Conservation (phyloP, 1,284 basidiomycete genomes). For the Apiotrichum porosum region DNA sequence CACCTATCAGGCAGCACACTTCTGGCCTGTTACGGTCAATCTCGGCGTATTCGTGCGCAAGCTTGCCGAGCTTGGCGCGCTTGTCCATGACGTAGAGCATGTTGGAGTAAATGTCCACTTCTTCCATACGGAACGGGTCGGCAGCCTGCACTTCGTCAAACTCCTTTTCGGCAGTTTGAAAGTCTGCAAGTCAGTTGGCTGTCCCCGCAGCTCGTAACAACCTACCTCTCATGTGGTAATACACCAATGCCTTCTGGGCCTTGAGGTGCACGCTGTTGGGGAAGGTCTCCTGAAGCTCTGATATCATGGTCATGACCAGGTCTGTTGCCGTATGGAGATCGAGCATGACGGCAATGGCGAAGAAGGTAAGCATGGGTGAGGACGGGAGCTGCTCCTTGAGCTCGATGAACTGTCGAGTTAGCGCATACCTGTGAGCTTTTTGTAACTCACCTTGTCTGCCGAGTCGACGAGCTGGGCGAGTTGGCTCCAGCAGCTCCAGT, state of each 20-base stretch:
- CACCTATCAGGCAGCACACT: slow-evolving; percentile 89
- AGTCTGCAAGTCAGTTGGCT: slow-evolving; percentile 58
- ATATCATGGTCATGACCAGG: slow-evolving; percentile 66
- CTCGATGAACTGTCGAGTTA: slow-evolving; percentile 37
- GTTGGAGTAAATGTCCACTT: slow-evolving; percentile 94
- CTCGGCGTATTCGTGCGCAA: slow-evolving; percentile 85
- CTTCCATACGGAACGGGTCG: slow-evolving; percentile 88
- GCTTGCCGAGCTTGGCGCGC: slow-evolving; percentile 75
- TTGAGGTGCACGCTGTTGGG: slow-evolving; percentile 80
- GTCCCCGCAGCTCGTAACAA: slow-evolving; percentile 1
- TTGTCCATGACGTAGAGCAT: slow-evolving; percentile 94
- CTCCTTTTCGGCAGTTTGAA: slow-evolving; percentile 71
- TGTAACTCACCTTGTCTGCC: slow-evolving; percentile 69
- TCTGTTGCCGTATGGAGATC: slow-evolving; percentile 85
- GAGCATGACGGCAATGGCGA: slow-evolving; percentile 82
- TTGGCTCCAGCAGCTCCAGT: slow-evolving; percentile 90
- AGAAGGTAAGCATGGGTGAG: slow-evolving; percentile 56
- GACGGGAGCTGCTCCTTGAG: slow-evolving; percentile 44
- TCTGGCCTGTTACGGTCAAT: slow-evolving; percentile 88
- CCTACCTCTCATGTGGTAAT: slow-evolving; percentile 83
- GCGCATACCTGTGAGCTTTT: not conserved
- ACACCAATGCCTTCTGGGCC: slow-evolving; percentile 75
- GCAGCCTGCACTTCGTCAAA: slow-evolving; percentile 73
- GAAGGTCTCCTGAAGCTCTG: slow-evolving; percentile 74
- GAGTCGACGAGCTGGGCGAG: slow-evolving; percentile 76